phyloP scores from a whole-genome alignment of 176 grass and related monocot species.

The Avena sativa region DNA sequence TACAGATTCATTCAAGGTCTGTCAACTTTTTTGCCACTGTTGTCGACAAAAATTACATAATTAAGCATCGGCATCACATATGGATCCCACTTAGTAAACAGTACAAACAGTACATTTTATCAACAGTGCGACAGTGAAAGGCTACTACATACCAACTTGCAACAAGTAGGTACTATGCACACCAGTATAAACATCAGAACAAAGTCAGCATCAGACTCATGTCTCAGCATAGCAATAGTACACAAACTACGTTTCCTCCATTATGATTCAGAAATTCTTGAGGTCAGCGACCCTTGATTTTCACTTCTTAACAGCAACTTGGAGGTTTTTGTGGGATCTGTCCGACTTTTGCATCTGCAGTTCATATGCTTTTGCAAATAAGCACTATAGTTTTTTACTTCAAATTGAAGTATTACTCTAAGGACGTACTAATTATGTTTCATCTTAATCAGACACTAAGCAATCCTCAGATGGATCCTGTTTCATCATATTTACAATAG shows the following conservation, averaged over 20 bases:
- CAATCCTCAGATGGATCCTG: neutral
- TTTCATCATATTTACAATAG: neutral
- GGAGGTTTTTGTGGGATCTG: neutral
- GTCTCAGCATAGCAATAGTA: neutral
- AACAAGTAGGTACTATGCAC: neutral
- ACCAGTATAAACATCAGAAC: neutral
- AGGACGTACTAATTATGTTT: constrained; percentile 5
- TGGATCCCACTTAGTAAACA: neutral
- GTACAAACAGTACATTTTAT: neutral
- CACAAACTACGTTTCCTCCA: neutral
- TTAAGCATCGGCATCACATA: neutral
- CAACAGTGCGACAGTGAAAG: constrained; percentile 2
- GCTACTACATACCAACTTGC: constrained; percentile 9
- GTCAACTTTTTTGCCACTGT: neutral
- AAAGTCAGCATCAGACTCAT: constrained; percentile 7
- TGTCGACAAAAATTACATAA: neutral
- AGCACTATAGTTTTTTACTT: neutral
- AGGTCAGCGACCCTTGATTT: constrained; percentile 6
- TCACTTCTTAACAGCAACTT: constrained; percentile 6
- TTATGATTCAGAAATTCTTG: neutral
- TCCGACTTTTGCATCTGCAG: constrained; percentile 2
- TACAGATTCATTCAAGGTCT: neutral
- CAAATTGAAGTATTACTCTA: neutral
- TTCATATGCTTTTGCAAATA: constrained; percentile 20
- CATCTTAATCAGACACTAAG: constrained; percentile 12